Base-by-base conservation (phyloP, 2,329 filamentous ascomycete genomes). In the Paraphoma sp. region DNA sequence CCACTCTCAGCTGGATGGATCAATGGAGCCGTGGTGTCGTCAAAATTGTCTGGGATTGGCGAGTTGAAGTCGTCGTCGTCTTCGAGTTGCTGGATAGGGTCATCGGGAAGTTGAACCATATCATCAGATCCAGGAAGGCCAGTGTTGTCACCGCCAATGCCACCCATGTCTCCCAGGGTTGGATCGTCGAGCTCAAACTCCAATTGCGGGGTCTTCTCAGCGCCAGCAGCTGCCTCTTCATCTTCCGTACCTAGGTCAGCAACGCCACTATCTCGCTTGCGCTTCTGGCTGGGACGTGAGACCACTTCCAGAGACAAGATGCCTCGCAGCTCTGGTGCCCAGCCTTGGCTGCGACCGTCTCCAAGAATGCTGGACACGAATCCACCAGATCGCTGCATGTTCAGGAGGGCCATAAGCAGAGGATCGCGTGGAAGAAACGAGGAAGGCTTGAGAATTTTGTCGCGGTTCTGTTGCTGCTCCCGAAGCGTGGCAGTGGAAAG, bases 261-360 rank as follows among this genome's bases (percentile, higher is more conserved):
- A 62, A 95, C 87, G 23, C 91, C 93, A 68, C 89, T 93, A 70
- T 97, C 93, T 43, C 95, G 89, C 84, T 99, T 99, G 56, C 95
- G 87, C 85, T 98, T 99, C 59, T 96, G 92, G 55, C 88, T 89
- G 42, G 89, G 85, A 54, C 87, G 87, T 59, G 89, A 88, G 14
- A 96, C 85, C 12, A 91, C 85, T 63, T 96, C 92, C 42, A 97
- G 82, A 1, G 93, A 96, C n/a, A 98, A 82, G 68, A 99, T 87
- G n/a, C 90, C 92, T 57, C 92, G 89, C 17, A 99, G 84, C 78
- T 99, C 95, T 0, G 94, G 94, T 3, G 94, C 94, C 93, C 93
- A 97, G 42, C 86, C 87, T 63, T 86, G 84, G 65, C 88, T 89
- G 61, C 91, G 87, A 38, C 89, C 91, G 59, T 93, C 92, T 50